phyloP scores from a whole-genome alignment of 768 basidiomycete genomes.

The Gyrodon lividus region DNA sequence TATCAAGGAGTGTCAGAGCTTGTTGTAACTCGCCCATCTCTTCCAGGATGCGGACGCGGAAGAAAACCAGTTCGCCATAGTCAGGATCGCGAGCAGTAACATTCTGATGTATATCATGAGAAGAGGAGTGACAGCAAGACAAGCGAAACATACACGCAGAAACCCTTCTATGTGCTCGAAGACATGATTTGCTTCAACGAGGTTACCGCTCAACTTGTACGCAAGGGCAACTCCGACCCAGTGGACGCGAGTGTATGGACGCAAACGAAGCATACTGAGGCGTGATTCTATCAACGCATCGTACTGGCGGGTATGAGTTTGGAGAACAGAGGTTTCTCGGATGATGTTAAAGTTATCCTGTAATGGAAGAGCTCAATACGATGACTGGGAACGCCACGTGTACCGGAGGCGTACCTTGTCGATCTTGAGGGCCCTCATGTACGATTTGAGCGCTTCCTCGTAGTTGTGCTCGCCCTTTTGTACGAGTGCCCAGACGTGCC shows the following conservation, averaged over 20 bases:
- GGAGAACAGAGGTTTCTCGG: slow-evolving; percentile 85
- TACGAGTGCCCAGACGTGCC: slow-evolving; percentile 97
- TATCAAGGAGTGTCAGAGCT: slow-evolving; percentile 57
- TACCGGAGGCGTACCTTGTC: slow-evolving; percentile 66
- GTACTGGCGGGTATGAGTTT: slow-evolving; percentile 83
- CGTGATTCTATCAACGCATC: slow-evolving; percentile 80
- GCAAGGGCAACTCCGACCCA: slow-evolving; percentile 92
- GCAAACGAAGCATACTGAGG: slow-evolving; percentile 70
- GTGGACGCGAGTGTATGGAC: slow-evolving; percentile 81
- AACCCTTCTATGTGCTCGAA: slow-evolving; percentile 69
- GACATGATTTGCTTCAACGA: slow-evolving; percentile 65
- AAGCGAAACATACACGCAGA: slow-evolving; percentile 53
- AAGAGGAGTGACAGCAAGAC: neutral
- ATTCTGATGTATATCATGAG: slow-evolving; percentile 45
- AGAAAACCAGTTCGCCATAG: slow-evolving; percentile 79
- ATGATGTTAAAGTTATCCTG: slow-evolving; percentile 95
- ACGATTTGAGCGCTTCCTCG: slow-evolving; percentile 91
- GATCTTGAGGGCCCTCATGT: slow-evolving; percentile 82
- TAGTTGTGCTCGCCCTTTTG: slow-evolving; percentile 95
- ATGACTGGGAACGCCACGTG: neutral
- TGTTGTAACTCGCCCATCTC: slow-evolving; percentile 62
- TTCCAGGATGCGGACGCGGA: slow-evolving; percentile 72
- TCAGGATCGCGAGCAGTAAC: slow-evolving; percentile 78
- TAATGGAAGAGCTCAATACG: neutral
- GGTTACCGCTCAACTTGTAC: slow-evolving; percentile 78